Evolutionary conservation across 2,329 filamentous ascomycete species (phyloP), one percentile per base, ranked within the genome.

Genomic region (Penicillium sp.): DNA sequence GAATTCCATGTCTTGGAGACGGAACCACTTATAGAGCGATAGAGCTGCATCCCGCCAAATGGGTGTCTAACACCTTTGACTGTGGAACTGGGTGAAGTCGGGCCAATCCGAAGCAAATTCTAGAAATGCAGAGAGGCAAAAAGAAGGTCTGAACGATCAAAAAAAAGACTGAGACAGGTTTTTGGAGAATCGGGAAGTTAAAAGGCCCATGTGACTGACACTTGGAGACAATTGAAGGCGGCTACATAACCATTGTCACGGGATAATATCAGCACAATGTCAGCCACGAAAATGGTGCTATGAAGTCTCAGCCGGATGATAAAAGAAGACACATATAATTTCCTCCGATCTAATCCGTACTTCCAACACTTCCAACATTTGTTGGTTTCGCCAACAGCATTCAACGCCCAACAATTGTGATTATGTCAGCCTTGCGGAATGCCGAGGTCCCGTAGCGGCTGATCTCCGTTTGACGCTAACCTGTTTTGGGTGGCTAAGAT

Each of bases 1-100:
- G 92, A 97, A 78, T 99, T 99, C 94, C 94, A 99, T 75, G 94
- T 93, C 79, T 94, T 97, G 68, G 92, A 96, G 69, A 99, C 93
- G 51, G 92, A 95, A 74, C 92, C 92, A 76, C 91, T 94, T 68
- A 97, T 85, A 71, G 92, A 96, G 67, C 94, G 86, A 66, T 97
- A 92, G 89, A 97, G 97, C 82, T 97, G 92, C 94, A 97, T 97
- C 75, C 81, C 71, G 68, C 64, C 61, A 60, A 44, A 53, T 57
- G 51, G 53, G 51, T 61, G 45, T 60, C 54, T 54, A 53, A 52
- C 54, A 56, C 63, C 61, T 63, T 56, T 38, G 44, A 57, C 60
- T 58, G 56, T 33, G 38, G 48, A 23, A 45, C 10, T 45, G 29
- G 11, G 41, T 44, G 52, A 43, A 36, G 36, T 43, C 36, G 27